Evolutionary conservation across 2,329 filamentous ascomycete genomes (phyloP), one percentile per base, ranked within the genome.

Genomic region (Diaporthe helianthi): DNA sequence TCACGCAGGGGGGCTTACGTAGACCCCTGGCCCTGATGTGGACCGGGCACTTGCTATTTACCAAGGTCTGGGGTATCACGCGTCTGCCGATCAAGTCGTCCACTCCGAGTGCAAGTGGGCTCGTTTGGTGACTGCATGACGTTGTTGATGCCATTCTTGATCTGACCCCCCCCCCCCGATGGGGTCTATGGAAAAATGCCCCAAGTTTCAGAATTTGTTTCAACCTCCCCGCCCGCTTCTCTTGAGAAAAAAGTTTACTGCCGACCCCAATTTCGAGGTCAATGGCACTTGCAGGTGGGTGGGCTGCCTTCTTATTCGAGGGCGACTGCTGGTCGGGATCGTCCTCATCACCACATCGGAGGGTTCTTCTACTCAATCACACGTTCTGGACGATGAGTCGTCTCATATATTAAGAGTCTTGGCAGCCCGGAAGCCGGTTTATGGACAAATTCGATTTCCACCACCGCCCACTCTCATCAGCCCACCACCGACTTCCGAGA

Each of bases 401-500:
- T 67, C 65, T 67, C 65, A 67, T 36, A 63, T 63, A 49, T 17
- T 44, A 58, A 49, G 26, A n/a, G 52, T 58, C 49, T 67, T 55
- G 53, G 63, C 49, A 38, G 29, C 5, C 22, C 22, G 22, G n/a
- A 36, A 41, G 61, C 65, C 65, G 65, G 52, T 67, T 47, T 49
- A 26, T 55, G 38, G 64, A 55, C 64, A 47, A 47, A 66, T 66
- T 66, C 51, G 51, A 47, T 63, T 41, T 33, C 61, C 61, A 53
- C 46, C 61, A 52, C 61, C 61, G 22, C 15, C 46, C 46, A 65
- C 60, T 69, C 60, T 65, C 47, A n/a, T 65, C 51, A 69, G 55
- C 9, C 9, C 33, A 58, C 31, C 65, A 61, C 69, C 69, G 65
- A 70, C 69, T 70, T 64, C 69, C 69, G 69, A 47, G 31, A 52